Conservation (phyloP, 2,329 filamentous ascomycete species). For the Penicillium sp. region DNA sequence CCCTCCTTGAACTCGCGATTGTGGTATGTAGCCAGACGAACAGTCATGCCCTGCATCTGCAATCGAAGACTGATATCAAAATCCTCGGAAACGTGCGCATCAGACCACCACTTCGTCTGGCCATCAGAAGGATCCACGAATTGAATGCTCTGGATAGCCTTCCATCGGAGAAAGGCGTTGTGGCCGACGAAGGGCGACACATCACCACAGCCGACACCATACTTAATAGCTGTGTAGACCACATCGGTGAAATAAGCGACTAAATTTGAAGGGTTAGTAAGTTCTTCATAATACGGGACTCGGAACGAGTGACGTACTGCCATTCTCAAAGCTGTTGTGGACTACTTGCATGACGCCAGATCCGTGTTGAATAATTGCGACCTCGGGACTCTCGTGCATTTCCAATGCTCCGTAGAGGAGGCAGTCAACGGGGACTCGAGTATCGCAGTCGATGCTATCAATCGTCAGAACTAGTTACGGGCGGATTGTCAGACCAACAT, state of each 20-base stretch:
- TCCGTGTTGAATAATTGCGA: constrained; percentile 69
- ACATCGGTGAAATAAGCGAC: constrained; percentile 76
- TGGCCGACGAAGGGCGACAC: constrained; percentile 74
- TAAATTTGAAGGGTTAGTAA: not conserved
- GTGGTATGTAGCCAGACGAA: constrained; percentile 68
- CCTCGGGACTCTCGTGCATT: constrained; percentile 68
- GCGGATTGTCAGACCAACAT: not conserved
- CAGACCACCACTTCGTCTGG: constrained; percentile 70
- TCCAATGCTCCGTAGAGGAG: constrained; percentile 68
- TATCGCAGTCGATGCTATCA: constrained; percentile 61
- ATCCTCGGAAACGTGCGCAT: constrained; percentile 72
- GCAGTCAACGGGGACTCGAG: constrained; percentile 65
- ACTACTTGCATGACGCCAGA: constrained; percentile 77
- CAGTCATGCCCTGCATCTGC: constrained; percentile 65
- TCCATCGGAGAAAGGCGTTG: constrained; percentile 72
- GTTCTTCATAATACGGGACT: not conserved
- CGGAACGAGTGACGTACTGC: constrained; percentile 37
- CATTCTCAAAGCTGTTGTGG: constrained; percentile 70
- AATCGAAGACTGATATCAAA: constrained; percentile 73
- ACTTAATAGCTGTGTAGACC: constrained; percentile 71
- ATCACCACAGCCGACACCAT: constrained; percentile 68
- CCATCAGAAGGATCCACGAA: constrained; percentile 47
- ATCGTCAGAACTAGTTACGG: not conserved
- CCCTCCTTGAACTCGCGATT: constrained; percentile 73
- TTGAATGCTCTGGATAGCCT: constrained; percentile 18